phyloP scores from a whole-genome alignment of 2,329 filamentous ascomycete genomes.

The Talaromyces sp. region DNA sequence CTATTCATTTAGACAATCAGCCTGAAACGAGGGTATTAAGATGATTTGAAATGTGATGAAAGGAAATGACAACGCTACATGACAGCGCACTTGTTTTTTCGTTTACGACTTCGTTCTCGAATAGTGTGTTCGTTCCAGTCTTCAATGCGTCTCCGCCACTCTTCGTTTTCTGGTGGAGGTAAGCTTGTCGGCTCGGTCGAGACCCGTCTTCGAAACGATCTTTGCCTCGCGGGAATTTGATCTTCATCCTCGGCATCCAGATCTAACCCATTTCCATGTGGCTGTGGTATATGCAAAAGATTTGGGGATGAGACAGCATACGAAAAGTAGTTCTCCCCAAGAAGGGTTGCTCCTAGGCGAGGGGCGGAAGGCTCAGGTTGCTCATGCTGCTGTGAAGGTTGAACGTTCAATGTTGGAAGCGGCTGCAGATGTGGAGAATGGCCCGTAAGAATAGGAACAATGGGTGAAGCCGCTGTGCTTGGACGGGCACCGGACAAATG shows the following conservation, averaged over 20 bases:
- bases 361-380: conserved; percentile 12
- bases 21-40: conserved; percentile 19
- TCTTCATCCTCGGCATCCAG: conserved; percentile 24
- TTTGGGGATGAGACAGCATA: conserved; percentile 40
- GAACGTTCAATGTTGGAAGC: conserved; percentile 19
- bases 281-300: conserved; percentile 28
- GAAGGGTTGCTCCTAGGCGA: conserved; percentile 17
- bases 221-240: conserved; percentile 21
- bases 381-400: conserved; percentile 14
- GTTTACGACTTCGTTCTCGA: conserved; percentile 37
- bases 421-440: conserved; percentile 10
- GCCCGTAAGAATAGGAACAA: conserved; percentile 7
- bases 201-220: conserved; percentile 31
- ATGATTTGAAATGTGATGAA: conserved; percentile 4
- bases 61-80: conserved; percentile 33
- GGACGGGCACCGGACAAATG: not conserved
- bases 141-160: conserved; percentile 42
- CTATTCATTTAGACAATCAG: not conserved
- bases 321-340: conserved; percentile 28
- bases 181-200: conserved; percentile 38
- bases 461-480: conserved; percentile 4
- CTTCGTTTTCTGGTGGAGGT: conserved; percentile 33
- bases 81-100: conserved; percentile 39
- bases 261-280: conserved; percentile 21
- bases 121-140: conserved; percentile 45